Base-by-base conservation (phyloP, 176 grass and related monocot species). In the Typha latifolia region DNA sequence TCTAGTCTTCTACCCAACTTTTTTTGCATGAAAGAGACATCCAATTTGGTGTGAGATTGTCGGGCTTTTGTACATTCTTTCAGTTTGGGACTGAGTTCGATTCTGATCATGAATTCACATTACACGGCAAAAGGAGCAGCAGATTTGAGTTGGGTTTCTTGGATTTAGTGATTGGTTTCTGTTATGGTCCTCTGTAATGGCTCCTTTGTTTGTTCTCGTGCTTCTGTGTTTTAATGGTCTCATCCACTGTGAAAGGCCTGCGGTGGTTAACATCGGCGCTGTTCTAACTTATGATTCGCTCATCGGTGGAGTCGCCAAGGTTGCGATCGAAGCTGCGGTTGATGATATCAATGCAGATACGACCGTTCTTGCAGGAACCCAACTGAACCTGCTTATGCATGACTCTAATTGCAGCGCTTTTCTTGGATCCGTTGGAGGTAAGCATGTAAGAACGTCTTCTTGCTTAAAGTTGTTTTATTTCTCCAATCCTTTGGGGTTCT, bases 361-460 rank as follows among this genome's bases (percentile, higher is more conserved):
- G 14, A 3, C 10, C 6, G 49, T 97, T 51, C 85, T 97, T 52
- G 64, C 31, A 0, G 83, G 83, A 16, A 86, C 89, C 56, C 76
- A 47, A 66, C 74, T 97, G 62, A 84, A 51, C 57, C 31, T 97
- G 16, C 1, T 87, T 1, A 67, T 32, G 67, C 83, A 84, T 63
- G 85, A 97, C 68, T 76, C 85, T 48, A 97, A 82, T 70, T 97
- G 94, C 81, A 92, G 76, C 68, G 89, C 77, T n/a, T 97, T 97
- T 78, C 63, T 97, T 64, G 89, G 94, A 72, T 77, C 79, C 18
- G 75, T 90, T 62, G 85, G 81, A 92, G 93, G 93, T 90, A 83
- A 16, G 4, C 0, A 19, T 16, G 62, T 4, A 3, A 61, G 11
- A 31, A 29, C 51, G 51, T 52, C 52, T 69, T 34, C 23, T 19